Percentiles rank a stretch among this genome's conserved stretches.
phyloP scores from a whole-genome alignment of 345 rosid genomes.

The Barbarea vulgaris region DNA sequence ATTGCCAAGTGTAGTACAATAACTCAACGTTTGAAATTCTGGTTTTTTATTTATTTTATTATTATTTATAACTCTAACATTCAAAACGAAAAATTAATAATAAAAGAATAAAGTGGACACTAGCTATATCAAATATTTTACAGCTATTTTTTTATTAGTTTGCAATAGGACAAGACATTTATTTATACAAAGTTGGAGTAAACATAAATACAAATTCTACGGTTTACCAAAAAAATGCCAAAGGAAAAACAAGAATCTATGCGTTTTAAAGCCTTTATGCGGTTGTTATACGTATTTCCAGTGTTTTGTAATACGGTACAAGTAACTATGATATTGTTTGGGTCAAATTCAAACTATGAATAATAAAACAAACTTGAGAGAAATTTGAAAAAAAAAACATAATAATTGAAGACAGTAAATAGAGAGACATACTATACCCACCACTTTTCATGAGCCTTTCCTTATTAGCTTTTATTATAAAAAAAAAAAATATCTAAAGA shows the following conservation, averaged over 20 bases:
- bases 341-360: constrained; percentile 10
- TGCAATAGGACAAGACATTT: background rate
- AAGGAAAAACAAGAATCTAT: background rate
- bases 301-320: background rate
- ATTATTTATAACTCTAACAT: background rate
- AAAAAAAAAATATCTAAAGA: constrained; percentile 12
- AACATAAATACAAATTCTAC: background rate
- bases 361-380: constrained; percentile 13
- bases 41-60: background rate
- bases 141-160: background rate
- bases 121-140: background rate
- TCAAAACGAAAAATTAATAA: no score
- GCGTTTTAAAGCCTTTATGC: background rate
- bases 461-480: background rate
- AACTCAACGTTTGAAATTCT: constrained; percentile 1
- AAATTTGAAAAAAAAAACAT: constrained; percentile 4
- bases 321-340: constrained; percentile 2
- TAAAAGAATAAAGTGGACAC: background rate
- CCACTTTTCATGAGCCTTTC: constrained; percentile 26
- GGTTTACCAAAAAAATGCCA: background rate
- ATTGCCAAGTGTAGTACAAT: constrained; percentile 39
- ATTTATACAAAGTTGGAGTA: background rate
- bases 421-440: constrained; percentile 39
- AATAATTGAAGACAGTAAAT: constrained; percentile 39
- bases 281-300: background rate